Evolutionary conservation across 164 flowering plant genomes (phyloP).

Genomic region (Annona cherimola): DNA sequence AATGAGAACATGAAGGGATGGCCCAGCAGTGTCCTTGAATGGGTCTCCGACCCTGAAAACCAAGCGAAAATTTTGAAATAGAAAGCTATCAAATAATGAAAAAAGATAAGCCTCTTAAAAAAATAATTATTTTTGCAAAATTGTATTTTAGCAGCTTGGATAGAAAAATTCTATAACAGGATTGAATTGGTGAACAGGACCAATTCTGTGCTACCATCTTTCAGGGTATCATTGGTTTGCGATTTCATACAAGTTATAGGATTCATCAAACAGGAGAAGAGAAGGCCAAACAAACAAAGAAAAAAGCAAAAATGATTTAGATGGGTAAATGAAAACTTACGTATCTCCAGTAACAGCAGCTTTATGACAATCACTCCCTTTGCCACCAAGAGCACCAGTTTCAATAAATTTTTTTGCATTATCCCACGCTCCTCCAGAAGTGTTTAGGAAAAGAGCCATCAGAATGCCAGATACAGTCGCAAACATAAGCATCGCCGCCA

Average conservation of each 20-base stretch:
- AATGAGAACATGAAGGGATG: constrained; percentile 91
- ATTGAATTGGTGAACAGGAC: no score
- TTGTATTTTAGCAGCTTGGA: no score
- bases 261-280: no score
- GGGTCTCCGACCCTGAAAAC: constrained; percentile 94
- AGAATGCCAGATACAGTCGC: constrained; percentile 95
- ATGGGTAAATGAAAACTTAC: constrained; percentile 43
- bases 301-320: no score
- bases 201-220: no score
- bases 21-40: constrained; percentile 99
- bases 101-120: no score
- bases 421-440: constrained; percentile 99
- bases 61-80: background rate
- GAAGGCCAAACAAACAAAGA: no score
- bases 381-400: constrained; percentile 97
- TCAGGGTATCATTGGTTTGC: no score
- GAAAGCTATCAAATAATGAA: background rate
- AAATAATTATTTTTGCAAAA: no score
- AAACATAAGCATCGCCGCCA: constrained; percentile 93
- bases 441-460: constrained; percentile 97
- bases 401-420: constrained; percentile 97
- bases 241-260: no score
- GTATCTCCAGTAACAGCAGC: constrained; percentile 98
- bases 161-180: no score
- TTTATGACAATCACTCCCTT: constrained; percentile 94